phyloP scores from a whole-genome alignment of 306 rosid genomes.

The Castanopsis chinensis region DNA sequence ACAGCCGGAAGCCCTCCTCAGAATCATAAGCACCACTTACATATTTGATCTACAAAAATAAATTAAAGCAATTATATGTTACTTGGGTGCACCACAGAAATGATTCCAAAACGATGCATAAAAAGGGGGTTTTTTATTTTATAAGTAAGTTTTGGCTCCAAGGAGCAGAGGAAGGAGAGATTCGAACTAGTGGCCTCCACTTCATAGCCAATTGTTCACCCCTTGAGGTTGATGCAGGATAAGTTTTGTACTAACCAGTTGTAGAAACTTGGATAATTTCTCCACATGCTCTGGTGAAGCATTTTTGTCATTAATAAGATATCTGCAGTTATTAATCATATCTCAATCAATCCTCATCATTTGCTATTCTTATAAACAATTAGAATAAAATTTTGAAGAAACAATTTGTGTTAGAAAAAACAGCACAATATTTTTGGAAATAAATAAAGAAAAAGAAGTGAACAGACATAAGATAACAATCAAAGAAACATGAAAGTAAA shows the following conservation, averaged over 20 bases:
- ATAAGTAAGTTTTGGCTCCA: too few relatives aligned
- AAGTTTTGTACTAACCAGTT: slow-evolving; percentile 62
- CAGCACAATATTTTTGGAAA: not conserved
- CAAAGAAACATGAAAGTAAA: slow-evolving; percentile 8
- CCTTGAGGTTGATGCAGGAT: not conserved
- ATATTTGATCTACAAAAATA: slow-evolving; percentile 65
- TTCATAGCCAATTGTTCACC: too few relatives aligned
- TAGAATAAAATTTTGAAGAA: not conserved
- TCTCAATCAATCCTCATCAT: slow-evolving; percentile 18
- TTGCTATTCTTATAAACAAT: slow-evolving; percentile 15
- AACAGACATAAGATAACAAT: slow-evolving; percentile 9
- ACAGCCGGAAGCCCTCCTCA: slow-evolving; percentile 61
- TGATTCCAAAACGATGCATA: slow-evolving; percentile 12
- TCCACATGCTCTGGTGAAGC: slow-evolving; percentile 49
- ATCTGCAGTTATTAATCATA: slow-evolving; percentile 52
- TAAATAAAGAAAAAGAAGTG: not conserved
- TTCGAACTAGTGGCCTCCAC: too few relatives aligned
- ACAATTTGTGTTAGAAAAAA: not conserved
- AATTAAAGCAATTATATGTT: slow-evolving; percentile 8
- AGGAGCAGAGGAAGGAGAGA: too few relatives aligned
- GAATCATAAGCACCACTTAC: slow-evolving; percentile 88
- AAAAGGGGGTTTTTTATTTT: not conserved
- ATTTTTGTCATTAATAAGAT: slow-evolving; percentile 57
- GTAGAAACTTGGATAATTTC: slow-evolving; percentile 60
- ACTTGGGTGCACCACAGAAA: not conserved